A percentile compares a stretch with the other conserved stretches of the same genome.
phyloP scores from a whole-genome alignment of 2,329 filamentous ascomycete genomes.

The Colletotrichum higginsianum region DNA sequence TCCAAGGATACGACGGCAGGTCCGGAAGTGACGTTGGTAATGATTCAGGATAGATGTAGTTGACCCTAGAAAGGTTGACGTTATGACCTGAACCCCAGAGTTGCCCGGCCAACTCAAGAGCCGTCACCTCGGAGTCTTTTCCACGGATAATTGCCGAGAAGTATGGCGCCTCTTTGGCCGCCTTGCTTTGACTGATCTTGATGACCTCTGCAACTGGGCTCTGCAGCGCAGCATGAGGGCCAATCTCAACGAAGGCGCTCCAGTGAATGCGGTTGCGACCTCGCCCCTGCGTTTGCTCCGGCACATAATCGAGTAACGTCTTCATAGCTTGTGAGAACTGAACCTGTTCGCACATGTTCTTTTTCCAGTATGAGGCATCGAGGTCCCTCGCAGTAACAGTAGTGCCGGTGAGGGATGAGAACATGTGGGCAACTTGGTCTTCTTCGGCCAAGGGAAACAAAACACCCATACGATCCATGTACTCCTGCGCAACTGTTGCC shows the following conservation, averaged over 20 bases:
- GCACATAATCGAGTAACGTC: not conserved
- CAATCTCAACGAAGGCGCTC: constrained; percentile 49
- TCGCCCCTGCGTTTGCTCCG: not conserved
- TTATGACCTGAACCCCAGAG: constrained; percentile 32
- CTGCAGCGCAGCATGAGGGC: constrained; percentile 57
- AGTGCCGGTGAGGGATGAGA: constrained; percentile 24
- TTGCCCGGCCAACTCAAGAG: constrained; percentile 32
- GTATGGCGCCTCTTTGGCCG: constrained; percentile 47
- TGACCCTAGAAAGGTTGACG: constrained; percentile 50
- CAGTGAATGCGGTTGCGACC: constrained; percentile 31
- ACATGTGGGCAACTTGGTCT: constrained; percentile 47
- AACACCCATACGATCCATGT: constrained; percentile 1
- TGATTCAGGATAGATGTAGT: constrained; percentile 46
- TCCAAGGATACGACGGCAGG: constrained; percentile 43
- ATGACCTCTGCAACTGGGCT: constrained; percentile 58
- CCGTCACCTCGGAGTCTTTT: constrained; percentile 47
- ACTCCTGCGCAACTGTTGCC: constrained; percentile 57
- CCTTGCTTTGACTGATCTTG: constrained; percentile 54
- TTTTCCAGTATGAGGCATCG: constrained; percentile 43
- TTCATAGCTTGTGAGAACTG: constrained; percentile 16
- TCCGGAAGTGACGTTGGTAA: constrained; percentile 34
- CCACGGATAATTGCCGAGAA: constrained; percentile 45
- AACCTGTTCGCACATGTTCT: constrained; percentile 30
- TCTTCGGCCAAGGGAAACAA: constrained; percentile 41
- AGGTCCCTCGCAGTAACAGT: constrained; percentile 50